Percentiles rank a stretch among this genome's conserved stretches.
These are phyloP conservation scores for Kregervanrija pseudodelftensis DNA, from an alignment of 805 yeast species.

Conservation along the genomic window DNA sequence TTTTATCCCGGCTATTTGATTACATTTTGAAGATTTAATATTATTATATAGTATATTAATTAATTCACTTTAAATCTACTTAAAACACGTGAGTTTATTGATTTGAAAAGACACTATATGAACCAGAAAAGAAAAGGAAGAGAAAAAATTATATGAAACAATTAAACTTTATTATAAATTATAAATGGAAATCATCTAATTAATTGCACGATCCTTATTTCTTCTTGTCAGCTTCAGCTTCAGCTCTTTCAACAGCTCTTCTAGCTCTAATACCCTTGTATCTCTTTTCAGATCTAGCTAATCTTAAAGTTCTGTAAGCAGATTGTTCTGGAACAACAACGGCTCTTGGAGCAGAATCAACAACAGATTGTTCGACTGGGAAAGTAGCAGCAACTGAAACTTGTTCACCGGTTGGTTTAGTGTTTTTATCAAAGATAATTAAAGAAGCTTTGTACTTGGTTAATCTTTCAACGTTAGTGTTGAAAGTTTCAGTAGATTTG, in stretches of 20 bases:
- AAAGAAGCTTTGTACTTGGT: constrained; percentile 93
- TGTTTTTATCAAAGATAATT: constrained; percentile 90
- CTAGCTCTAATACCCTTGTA: constrained; percentile 94
- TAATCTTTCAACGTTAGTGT: constrained; percentile 92
- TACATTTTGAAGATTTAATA: no score
- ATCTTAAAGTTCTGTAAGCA: constrained; percentile 93
- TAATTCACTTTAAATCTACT: no score
- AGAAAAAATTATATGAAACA: constrained; percentile 4
- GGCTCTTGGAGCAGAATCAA: constrained; percentile 80
- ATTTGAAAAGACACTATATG: background rate
- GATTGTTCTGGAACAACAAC: constrained; percentile 62
- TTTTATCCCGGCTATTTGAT: no score
- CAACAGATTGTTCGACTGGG: constrained; percentile 82
- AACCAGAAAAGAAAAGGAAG: constrained; percentile 1
- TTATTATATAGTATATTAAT: no score
- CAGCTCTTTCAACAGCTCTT: constrained; percentile 96
- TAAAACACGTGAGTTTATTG: no score
- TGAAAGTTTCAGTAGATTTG: constrained; percentile 94
- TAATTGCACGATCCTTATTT: constrained; percentile 46
- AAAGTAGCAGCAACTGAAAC: constrained; percentile 67
- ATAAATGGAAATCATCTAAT: background rate
- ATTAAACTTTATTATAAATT: background rate
- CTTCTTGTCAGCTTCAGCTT: constrained; percentile 99
- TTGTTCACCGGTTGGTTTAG: constrained; percentile 74
- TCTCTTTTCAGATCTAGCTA: constrained; percentile 91